A percentile compares a stretch with the other conserved stretches of the same genome.
Conservation (phyloP, 129 eudicot species). For the Heracleum sosnowskyi region DNA sequence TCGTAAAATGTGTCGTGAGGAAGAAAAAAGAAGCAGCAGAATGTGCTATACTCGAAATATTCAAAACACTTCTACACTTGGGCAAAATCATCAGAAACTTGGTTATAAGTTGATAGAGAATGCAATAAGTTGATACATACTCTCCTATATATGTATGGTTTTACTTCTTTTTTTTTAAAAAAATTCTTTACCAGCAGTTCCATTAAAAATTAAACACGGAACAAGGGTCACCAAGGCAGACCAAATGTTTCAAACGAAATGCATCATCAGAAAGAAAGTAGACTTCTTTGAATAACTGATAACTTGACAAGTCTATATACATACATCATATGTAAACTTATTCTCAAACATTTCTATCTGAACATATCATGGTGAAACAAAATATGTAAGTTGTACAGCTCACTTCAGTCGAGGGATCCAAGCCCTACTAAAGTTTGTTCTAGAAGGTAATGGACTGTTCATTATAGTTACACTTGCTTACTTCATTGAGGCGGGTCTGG, state of each 20-base stretch:
- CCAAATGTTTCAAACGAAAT: not conserved
- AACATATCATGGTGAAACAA: not conserved
- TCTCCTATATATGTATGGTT: too few species aligned
- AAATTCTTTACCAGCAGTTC: too few species aligned
- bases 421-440: not conserved
- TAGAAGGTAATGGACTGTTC: not conserved
- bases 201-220: too few species aligned
- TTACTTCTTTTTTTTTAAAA: too few species aligned
- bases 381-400: not conserved
- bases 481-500: constrained; percentile 7
- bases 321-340: not conserved
- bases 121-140: too few species aligned
- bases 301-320: not conserved
- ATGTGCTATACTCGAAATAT: too few species aligned
- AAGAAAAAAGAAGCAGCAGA: too few species aligned
- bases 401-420: not conserved
- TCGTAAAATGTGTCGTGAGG: too few species aligned
- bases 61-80: too few species aligned
- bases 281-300: not conserved
- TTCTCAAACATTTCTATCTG: not conserved
- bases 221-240: not conserved
- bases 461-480: too few species aligned
- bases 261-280: not conserved
- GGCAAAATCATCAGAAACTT: too few species aligned
- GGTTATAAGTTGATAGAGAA: too few species aligned